Base-by-base conservation (phyloP, 805 yeast species). In the Candida insectorum region DNA sequence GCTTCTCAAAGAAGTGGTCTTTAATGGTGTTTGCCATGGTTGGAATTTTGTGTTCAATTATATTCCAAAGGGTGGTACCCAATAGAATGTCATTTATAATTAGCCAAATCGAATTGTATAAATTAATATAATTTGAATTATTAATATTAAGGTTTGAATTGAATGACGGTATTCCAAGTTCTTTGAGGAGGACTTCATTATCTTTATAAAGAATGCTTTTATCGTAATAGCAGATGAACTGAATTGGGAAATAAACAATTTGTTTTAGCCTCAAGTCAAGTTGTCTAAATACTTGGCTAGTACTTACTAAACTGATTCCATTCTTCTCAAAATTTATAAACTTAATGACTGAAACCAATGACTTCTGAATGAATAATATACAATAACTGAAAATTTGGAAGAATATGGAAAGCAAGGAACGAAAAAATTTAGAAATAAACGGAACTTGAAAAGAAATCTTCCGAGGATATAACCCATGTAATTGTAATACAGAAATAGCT, bases 91-190 rank as follows among this genome's bases (percentile, higher is more conserved):
- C 98, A 54, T 93, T 91, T 4, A 79, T 56, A 0, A 87, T 80
- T 12, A 93, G 64, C 97, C 97, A 93, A 2, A 89, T 41, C 1
- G 89, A 81, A 49, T 94, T 94, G 64, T 86, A 87, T 40, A 91
- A 76, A 38, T 81, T 69, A 47, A 85, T 84, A 48, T 84, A 85
- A 51, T 82, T 63, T 26, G 72, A 65, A 40, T 67, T 67, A 38
- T 64, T 58, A 42, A 59, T 57, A 42, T 66, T 66, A 35, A 62
- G 46, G 35, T 58, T 50, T 11, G 56, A 49, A 38, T 65, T 65
- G 31, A 58, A 55, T 6, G 55, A 46, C 1, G 71, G 69, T 11
- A 65, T 47, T 25, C 56, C 52, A 16, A 59, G 49, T 32, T 52
- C 75, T 49, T 81, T 66, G 50, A 61, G 24, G 65, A 81, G 32